A percentile compares a stretch with the other conserved stretches of the same genome.
These are phyloP conservation scores for Cutaneotrichosporon curvatum DNA, from an alignment of 1,284 basidiomycete genomes.

Conservation along the genomic window DNA sequence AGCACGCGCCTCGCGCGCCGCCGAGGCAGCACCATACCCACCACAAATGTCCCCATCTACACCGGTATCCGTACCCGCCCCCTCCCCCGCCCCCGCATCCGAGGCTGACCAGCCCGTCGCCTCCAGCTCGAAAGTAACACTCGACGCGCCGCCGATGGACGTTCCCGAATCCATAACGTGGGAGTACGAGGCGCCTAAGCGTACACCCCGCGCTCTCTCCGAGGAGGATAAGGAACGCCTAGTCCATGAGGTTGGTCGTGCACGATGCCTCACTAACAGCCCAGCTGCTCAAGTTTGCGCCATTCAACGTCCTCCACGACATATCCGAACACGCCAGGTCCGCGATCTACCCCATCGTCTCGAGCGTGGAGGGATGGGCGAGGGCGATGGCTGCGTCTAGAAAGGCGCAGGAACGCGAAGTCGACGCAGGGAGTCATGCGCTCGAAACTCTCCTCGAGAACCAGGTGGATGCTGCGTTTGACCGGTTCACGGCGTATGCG, in stretches of 20 bases:
- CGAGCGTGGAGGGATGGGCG: constrained; percentile 33
- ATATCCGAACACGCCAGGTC: constrained; percentile 35
- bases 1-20: background rate
- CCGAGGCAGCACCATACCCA: background rate
- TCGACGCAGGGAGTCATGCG: constrained; percentile 34
- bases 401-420: constrained; percentile 24
- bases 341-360: constrained; percentile 28
- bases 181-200: constrained; percentile 19
- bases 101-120: constrained; percentile 1
- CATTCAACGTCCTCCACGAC: constrained; percentile 31
- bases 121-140: constrained; percentile 24
- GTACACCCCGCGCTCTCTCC: constrained; percentile 10
- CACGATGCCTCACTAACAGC: no score
- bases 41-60: background rate
- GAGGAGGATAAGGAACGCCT: constrained; percentile 30
- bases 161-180: constrained; percentile 33
- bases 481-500: constrained; percentile 43
- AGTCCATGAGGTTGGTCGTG: constrained; percentile 32
- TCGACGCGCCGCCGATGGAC: constrained; percentile 24
- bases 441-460: constrained; percentile 45
- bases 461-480: constrained; percentile 44
- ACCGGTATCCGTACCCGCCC: background rate
- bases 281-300: constrained; percentile 39
- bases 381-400: constrained; percentile 10
- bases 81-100: background rate